These are phyloP conservation scores for Yamadazyma conglobata DNA, from an alignment of 1,139 yeast genomes.

Conservation along the genomic window DNA sequence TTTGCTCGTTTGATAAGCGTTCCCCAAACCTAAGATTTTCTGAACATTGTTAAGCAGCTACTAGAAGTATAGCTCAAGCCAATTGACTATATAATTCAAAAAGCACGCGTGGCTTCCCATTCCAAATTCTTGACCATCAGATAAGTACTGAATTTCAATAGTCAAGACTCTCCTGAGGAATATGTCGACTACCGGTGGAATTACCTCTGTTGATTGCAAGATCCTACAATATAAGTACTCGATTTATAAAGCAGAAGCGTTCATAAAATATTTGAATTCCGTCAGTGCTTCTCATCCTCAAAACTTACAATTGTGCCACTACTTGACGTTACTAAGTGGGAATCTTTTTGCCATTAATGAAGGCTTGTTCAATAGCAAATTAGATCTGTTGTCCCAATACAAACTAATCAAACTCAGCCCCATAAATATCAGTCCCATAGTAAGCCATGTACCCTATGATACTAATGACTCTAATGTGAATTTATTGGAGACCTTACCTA, in stretches of 20 bases:
- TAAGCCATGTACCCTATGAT: conserved; percentile 42
- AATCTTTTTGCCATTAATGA: conserved; percentile 50
- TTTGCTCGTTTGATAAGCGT: too few species aligned
- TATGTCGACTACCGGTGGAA: conserved; percentile 5
- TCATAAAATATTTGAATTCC: conserved; percentile 11
- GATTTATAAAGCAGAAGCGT: conserved; percentile 28
- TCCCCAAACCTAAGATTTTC: too few species aligned
- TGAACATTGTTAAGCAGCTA: too few species aligned
- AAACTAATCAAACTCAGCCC: conserved; percentile 31
- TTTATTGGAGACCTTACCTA: conserved; percentile 33
- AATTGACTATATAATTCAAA: too few species aligned
- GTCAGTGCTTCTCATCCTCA: conserved; percentile 1
- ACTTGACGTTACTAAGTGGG: conserved; percentile 39
- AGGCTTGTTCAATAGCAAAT: conserved; percentile 35
- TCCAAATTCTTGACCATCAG: too few species aligned
- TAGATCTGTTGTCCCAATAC: conserved; percentile 42
- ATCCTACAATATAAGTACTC: conserved; percentile 42
- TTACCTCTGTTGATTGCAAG: conserved; percentile 25
- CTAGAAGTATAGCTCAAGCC: too few species aligned
- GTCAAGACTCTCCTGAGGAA: too few species aligned
- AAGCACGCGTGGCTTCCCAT: too few species aligned
- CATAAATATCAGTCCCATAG: conserved; percentile 31
- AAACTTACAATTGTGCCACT: conserved; percentile 26
- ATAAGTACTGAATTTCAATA: too few species aligned
- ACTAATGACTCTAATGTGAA: conserved; percentile 27